Evolutionary conservation across 2,329 filamentous ascomycete genomes (phyloP), one percentile per base, ranked within the genome.

Genomic region (Pseudohalonectria lignicola): DNA sequence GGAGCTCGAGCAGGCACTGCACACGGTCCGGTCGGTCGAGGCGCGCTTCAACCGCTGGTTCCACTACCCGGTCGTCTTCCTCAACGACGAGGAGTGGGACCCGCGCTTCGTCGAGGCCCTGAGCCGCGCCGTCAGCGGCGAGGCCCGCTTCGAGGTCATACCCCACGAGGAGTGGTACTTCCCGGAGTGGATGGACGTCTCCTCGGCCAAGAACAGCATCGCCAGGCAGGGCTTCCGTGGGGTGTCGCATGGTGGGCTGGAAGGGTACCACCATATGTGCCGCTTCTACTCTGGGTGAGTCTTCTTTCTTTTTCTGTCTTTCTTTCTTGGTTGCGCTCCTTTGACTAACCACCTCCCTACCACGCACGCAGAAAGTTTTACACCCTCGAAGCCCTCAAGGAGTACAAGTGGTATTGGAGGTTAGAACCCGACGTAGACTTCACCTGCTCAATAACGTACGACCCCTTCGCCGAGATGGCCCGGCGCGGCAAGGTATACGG

Each of bases 381-480:
- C 54, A 54, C 60, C 31, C 53, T 64, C 36, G 55, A 61, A 7
- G 58, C 52, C 1, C 51, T 67, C 17, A 51, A 52, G 44, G 51
- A 58, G 33, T 67, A 63, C 53, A 62, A 60, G 46, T 67, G 62
- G 62, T 67, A 67, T 51, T 67, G 63, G 63, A 55, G 63, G 11
- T 50, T 67, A 17, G 63, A 67, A 41, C 62, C 63, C 16, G 59
- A 64, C 37, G 60, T 65, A 39, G 55, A 64, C 37, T 66, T 61
- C 43, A 58, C 53, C 43, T 67, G 63, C 53, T 56, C 59, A 38
- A 60, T 67, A 28, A 63, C 62, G n/a, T 67, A 67, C 50, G 63
- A 67, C 45, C 63, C 63, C 12, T 67, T 67, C 38, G 59, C 58
- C 17, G 57, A 66, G 43, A 66, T 67, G 63, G 60, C 60, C 36